phyloP scores from a whole-genome alignment of 768 basidiomycete genomes.

The Tubosaeta brunneosetosa region DNA sequence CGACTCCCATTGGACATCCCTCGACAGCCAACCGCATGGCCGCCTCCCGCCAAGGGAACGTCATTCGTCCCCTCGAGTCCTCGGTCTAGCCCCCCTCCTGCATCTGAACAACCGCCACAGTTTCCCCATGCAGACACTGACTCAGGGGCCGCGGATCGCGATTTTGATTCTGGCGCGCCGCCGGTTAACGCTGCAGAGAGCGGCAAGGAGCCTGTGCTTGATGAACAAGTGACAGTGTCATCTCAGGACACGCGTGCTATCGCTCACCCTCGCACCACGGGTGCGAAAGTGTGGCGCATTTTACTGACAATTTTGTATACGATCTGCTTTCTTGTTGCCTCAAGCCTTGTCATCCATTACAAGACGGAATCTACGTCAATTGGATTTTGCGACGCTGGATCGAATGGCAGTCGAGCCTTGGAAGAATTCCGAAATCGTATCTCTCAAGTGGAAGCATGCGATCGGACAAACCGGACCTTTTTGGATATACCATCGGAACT shows the following conservation, averaged over 20 bases:
- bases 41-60: conserved; percentile 10
- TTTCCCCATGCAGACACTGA: conserved; percentile 3
- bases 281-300: conserved; percentile 21
- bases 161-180: conserved; percentile 1
- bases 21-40: conserved; percentile 26
- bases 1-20: conserved; percentile 38
- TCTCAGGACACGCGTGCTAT: conserved; percentile 37
- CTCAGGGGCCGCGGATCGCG: not conserved
- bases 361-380: conserved; percentile 66
- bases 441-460: conserved; percentile 51
- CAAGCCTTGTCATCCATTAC: conserved; percentile 42
- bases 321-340: conserved; percentile 32
- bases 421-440: conserved; percentile 43
- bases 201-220: conserved; percentile 12
- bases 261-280: conserved; percentile 9
- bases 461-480: conserved; percentile 49
- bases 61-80: conserved; percentile 14
- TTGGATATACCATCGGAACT: conserved; percentile 33
- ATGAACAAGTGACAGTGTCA: conserved; percentile 30
- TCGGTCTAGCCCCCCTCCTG: conserved; percentile 16
- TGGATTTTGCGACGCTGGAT: conserved; percentile 72
- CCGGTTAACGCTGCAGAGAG: conserved; percentile 21
- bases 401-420: conserved; percentile 52
- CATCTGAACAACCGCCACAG: conserved; percentile 8
- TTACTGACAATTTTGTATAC: conserved; percentile 43